Percentiles rank a stretch among this genome's conserved stretches.
Conservation (phyloP, 1,284 basidiomycete genomes). For the Puccinia brachypodii region DNA sequence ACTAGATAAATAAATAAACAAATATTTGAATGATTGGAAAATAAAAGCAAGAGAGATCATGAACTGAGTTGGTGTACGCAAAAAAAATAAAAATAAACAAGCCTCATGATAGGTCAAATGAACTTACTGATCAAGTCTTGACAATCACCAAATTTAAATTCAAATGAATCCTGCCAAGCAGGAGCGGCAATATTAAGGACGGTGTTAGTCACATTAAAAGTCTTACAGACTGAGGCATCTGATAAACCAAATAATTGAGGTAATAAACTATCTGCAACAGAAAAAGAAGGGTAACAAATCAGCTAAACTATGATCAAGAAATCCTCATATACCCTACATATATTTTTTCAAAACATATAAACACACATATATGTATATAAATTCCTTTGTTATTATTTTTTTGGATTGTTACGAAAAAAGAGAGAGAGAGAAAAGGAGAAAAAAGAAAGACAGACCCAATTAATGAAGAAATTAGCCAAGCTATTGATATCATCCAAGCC, state of each 20-base stretch:
- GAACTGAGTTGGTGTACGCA: too few relatives aligned
- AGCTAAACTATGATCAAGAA: too few relatives aligned
- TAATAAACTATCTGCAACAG: constrained; percentile 20
- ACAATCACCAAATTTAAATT: constrained; percentile 3
- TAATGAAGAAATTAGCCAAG: constrained; percentile 31
- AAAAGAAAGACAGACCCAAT: constrained; percentile 23
- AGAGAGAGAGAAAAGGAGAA: not conserved
- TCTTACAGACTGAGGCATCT: constrained; percentile 40
- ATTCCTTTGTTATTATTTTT: too few relatives aligned
- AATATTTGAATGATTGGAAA: too few relatives aligned
- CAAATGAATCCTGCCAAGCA: constrained; percentile 27
- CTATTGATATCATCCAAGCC: constrained; percentile 17
- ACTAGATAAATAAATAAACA: too few relatives aligned
- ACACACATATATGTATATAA: too few relatives aligned
- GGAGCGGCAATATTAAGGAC: constrained; percentile 30
- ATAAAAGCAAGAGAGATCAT: too few relatives aligned
- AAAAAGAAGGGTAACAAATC: not conserved
- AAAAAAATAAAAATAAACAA: too few relatives aligned
- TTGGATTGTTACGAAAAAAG: too few relatives aligned
- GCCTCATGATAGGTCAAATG: not conserved
- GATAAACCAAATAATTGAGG: constrained; percentile 32
- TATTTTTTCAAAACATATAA: too few relatives aligned
- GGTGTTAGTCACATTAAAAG: constrained; percentile 17
- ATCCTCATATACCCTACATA: too few relatives aligned
- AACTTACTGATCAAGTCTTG: constrained; percentile 17